A percentile compares a stretch with the other conserved stretches of the same genome.
Evolutionary conservation across 2,329 filamentous ascomycete genomes (phyloP).

Genomic region (Ceratocystiopsis brevicomis): DNA sequence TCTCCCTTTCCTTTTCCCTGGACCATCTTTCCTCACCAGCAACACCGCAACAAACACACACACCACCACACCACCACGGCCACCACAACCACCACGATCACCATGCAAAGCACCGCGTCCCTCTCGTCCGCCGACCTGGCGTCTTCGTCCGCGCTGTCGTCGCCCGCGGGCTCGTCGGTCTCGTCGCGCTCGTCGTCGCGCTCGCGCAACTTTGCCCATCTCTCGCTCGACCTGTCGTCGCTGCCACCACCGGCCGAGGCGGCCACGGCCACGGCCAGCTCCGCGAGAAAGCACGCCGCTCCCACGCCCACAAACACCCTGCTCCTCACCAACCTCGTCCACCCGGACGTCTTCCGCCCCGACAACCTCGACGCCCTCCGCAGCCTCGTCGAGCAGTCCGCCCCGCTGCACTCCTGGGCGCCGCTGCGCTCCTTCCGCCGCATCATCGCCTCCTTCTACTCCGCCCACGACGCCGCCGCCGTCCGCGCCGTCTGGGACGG

Average conservation of each 20-base stretch:
- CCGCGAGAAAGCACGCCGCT: neutral
- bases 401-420: conserved; percentile 57
- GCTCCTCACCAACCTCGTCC: conserved; percentile 62
- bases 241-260: too few species aligned
- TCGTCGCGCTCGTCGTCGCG: conserved; percentile 25
- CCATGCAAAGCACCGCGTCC: neutral
- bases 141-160: neutral
- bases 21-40: too few species aligned
- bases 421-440: conserved; percentile 68
- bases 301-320: conserved; percentile 62
- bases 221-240: conserved; percentile 39
- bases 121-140: neutral
- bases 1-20: too few species aligned
- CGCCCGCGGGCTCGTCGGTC: conserved; percentile 17
- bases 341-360: conserved; percentile 53
- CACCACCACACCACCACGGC: too few species aligned
- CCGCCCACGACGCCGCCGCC: conserved; percentile 46
- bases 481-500: conserved; percentile 59
- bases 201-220: conserved; percentile 19
- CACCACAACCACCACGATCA: too few species aligned
- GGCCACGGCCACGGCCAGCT: neutral
- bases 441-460: conserved; percentile 63
- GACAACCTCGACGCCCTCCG: conserved; percentile 58
- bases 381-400: conserved; percentile 49
- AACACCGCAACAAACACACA: too few species aligned